Base-by-base conservation (phyloP, 2,329 filamentous ascomycete species). In the Pseudogymnoascus sp. region DNA sequence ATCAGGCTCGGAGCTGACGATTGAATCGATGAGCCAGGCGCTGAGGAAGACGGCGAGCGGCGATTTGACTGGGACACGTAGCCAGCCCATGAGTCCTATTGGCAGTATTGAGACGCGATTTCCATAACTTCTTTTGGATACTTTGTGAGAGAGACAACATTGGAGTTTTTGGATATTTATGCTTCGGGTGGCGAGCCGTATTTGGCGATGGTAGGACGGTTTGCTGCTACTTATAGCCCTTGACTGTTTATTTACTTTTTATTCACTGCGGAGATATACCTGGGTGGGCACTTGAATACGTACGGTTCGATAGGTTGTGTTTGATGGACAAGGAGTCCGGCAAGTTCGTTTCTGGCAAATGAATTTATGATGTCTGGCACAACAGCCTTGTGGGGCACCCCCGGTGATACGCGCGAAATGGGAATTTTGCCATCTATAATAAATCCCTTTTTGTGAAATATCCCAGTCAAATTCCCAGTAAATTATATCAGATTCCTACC, bases 21-120 rank as follows among this genome's bases (percentile, higher is more conserved):
- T 97, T 66, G 92, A 97, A 78, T 97, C 92, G 3, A 96, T 97
- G 92, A 83, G 87, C 59, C 92, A 97, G 75, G 92, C 91, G 14
- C 78, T 97, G 70, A 81, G 89, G 70, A 87, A 90, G 73, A 96
- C 92, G 12, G 90, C 86, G 47, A 96, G 91, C 74, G 85, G 88
- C 16, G 93, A 97, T 71, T 76, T 97, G 62, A 78, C 79, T 66
- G 77, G 75, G 57, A 71, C 79, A 57, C 76, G 81, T 63, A 86
- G 84, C 73, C 75, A 78, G 59, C 83, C 84, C 3, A 74, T 79
- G 35, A 87, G 84, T 68, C 85, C 85, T 1, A 75, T 83, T 33
- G 81, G 84, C 18, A 39, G 37, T 38, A 30, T 38, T 37, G 57
- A 39, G 57, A 9, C 33, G 35, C 33, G 37, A 28, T 58, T 58